A percentile compares a stretch with the other conserved stretches of the same genome.
Evolutionary conservation across 176 grass and related monocot genomes (phyloP).

Genomic region (Cenchrus fungigraminus): DNA sequence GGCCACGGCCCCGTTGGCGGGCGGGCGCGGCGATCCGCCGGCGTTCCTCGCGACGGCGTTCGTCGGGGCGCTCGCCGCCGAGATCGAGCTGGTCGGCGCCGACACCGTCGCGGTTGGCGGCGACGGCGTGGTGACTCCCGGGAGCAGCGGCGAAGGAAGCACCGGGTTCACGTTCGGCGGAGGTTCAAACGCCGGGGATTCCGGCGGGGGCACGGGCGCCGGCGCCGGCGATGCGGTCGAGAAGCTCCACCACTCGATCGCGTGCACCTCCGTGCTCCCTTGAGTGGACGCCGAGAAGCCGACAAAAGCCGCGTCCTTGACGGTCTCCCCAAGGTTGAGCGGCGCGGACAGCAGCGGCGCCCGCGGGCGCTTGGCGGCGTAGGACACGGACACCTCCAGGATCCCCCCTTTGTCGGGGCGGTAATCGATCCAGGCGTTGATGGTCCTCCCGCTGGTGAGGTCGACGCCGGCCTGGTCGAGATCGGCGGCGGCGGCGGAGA

Average conservation of each 20-base stretch:
- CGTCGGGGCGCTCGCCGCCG: constrained; percentile 44
- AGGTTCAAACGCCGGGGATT: neutral
- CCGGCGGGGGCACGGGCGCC: constrained; percentile 24
- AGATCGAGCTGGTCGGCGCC: constrained; percentile 35
- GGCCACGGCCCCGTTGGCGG: constrained; percentile 60
- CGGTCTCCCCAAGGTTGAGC: constrained; percentile 48
- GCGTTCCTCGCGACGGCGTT: constrained; percentile 5
- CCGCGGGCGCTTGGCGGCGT: constrained; percentile 48
- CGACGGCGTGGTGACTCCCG: constrained; percentile 17
- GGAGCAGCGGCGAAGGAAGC: constrained; percentile 34
- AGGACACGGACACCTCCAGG: constrained; percentile 76
- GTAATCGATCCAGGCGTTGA: constrained; percentile 93
- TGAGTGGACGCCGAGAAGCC: constrained; percentile 91
- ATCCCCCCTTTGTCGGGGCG: neutral
- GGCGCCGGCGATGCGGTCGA: constrained; percentile 45
- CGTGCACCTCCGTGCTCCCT: constrained; percentile 94
- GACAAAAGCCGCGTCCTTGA: constrained; percentile 58
- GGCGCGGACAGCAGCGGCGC: constrained; percentile 56
- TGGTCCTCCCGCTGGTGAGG: constrained; percentile 59
- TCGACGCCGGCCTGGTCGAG: constrained; percentile 53
- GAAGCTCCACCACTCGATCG: constrained; percentile 95
- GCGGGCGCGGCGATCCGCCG: constrained; percentile 15
- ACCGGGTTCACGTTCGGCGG: neutral
- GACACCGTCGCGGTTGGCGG: neutral
- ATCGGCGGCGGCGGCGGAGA: constrained; percentile 62